Evolutionary conservation across 1,139 yeast genomes (phyloP).

Genomic region (Spencermartinsiella ligniputridi): DNA sequence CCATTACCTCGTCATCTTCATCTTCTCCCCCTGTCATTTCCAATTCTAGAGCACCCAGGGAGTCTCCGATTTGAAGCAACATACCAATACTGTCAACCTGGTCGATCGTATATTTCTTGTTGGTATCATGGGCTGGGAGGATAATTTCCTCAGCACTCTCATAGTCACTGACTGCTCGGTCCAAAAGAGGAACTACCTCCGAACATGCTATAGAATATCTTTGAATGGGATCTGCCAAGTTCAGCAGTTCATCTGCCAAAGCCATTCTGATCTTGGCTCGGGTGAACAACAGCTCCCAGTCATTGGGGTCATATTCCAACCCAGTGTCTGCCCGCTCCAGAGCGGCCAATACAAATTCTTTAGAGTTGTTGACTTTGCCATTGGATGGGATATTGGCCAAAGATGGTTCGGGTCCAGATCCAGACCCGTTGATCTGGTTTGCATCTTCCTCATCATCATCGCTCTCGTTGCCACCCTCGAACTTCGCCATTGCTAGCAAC

Average conservation of each 20-base stretch:
- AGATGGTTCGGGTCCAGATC: background rate
- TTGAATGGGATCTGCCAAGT: conserved; percentile 9
- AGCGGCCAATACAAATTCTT: conserved; percentile 63
- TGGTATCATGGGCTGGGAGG: conserved; percentile 18
- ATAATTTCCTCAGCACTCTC: conserved; percentile 44
- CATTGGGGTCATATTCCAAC: conserved; percentile 43
- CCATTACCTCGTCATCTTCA: conserved; percentile 43
- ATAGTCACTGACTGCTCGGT: conserved; percentile 42
- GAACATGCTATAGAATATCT: conserved; percentile 12
- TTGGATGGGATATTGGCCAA: background rate
- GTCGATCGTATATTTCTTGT: conserved; percentile 15
- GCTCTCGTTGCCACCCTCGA: conserved; percentile 22
- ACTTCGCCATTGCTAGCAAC: conserved; percentile 57
- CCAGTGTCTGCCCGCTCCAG: conserved; percentile 67
- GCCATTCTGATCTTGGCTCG: conserved; percentile 53
- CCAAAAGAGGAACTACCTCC: conserved; percentile 30
- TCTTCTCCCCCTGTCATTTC: conserved; percentile 43
- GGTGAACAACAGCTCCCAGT: conserved; percentile 44
- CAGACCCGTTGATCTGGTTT: conserved; percentile 20
- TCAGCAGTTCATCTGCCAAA: conserved; percentile 31
- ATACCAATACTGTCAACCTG: conserved; percentile 28
- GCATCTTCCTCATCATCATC: conserved; percentile 19
- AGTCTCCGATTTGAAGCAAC: conserved; percentile 48
- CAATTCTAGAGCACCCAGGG: conserved; percentile 60
- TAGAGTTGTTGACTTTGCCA: conserved; percentile 37